These are phyloP conservation scores for Dacryopinax spathularia DNA, from an alignment of 768 basidiomycete genomes.

Conservation along the genomic window DNA sequence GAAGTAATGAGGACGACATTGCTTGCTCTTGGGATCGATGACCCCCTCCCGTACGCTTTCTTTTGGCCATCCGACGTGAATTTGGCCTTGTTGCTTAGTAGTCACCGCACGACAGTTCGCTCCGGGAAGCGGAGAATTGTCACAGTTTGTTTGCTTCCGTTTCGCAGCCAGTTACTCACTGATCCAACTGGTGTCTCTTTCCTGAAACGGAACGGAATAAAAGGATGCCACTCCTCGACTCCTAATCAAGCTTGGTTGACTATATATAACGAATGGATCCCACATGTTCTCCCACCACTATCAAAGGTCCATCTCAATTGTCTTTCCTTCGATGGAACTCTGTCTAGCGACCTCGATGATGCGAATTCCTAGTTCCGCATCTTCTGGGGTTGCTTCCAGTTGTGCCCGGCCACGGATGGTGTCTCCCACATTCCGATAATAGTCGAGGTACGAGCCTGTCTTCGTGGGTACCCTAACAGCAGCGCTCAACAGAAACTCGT, in stretches of 20 bases:
- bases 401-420: slow-evolving; percentile 2
- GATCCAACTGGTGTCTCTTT: too few species aligned
- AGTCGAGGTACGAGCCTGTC: slow-evolving; percentile 6
- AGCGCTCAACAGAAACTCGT: too few species aligned
- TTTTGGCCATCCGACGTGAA: background rate
- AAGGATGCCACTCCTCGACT: too few species aligned
- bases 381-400: slow-evolving; percentile 6
- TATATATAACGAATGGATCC: too few species aligned
- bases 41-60: background rate
- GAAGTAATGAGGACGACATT: background rate
- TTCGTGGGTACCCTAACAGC: background rate
- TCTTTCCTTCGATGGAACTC: background rate
- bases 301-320: background rate
- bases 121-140: too few species aligned
- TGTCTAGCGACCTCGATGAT: background rate
- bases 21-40: background rate
- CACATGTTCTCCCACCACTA: too few species aligned
- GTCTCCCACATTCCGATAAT: slow-evolving; percentile 7
- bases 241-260: too few species aligned
- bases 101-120: background rate
- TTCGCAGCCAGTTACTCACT: too few species aligned
- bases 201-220: too few species aligned
- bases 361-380: slow-evolving; percentile 2
- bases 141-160: too few species aligned
- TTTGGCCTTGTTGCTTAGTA: too few species aligned